Base-by-base conservation (phyloP, 352 stramenopile genomes). In the Phytophthora ohioensis region DNA sequence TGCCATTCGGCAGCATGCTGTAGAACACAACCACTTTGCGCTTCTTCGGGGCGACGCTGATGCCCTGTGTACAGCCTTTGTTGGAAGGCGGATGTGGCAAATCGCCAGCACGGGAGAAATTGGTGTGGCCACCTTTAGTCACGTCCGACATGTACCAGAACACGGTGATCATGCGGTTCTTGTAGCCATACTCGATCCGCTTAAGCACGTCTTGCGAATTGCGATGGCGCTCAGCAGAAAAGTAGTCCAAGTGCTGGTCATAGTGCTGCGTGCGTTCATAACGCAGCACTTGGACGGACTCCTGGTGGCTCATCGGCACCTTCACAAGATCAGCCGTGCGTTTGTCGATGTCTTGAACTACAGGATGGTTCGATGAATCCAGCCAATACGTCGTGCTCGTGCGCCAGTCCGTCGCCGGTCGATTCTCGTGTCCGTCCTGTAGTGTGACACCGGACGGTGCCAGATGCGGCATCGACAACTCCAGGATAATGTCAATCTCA, bases 71-170 rank as follows among this genome's bases (percentile, higher is more conserved):
- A 71, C 87, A 93, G 58, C 86, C 81, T 10, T 84, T 89, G 65
- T 87, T 91, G 3, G 68, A 66, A 27, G 43, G 45, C 0, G 85
- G 87, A 31, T 76, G 65, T 27, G 82, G 81, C 30, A 68, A 46
- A 8, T 82, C 82, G 27, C 84, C 85, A 8, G 78, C 74, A 9
- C 85, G 85, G 6, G 87, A 75, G 67, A 92, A 94, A 57, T 88
- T 91, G 32, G 87, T 93, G 68, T 94, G 75, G 27, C 87, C 82
- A 56, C 82, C 82, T 49, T 84, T 79, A 32, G 79, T 77, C 8
- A 94, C 84, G 57, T 92, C 87, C 53, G 85, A 94, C 87, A 94
- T 93, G 82, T 92, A 94, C 85, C 84, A 93, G 59, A 94, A 93
- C 15, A 94, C 87, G 0, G 85, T 94, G 69, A 92, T 92, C 85